A percentile compares a stretch with the other conserved stretches of the same genome.
These are phyloP conservation scores for Ophiostoma novo-ulmi DNA, from an alignment of 2,329 filamentous ascomycete species.

Conservation along the genomic window DNA sequence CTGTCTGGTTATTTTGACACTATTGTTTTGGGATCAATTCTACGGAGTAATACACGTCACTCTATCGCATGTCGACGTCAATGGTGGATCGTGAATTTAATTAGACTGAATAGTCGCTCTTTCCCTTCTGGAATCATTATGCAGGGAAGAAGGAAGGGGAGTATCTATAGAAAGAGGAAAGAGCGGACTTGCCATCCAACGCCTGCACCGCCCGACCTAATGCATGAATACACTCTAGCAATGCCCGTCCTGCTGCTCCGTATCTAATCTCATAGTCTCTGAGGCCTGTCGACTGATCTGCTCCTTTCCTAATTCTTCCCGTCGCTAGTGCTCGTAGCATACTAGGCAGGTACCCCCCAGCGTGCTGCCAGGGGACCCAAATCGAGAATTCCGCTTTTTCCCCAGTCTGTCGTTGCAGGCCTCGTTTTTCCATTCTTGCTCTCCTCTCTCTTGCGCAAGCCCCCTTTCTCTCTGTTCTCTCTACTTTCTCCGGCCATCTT, in stretches of 20 bases:
- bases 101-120: background rate
- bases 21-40: background rate
- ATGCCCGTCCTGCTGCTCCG: background rate
- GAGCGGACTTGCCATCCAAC: too few species aligned
- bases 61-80: background rate
- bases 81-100: background rate
- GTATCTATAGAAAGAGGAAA: too few species aligned
- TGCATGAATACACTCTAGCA: background rate
- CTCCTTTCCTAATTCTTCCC: background rate
- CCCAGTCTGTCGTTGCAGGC: slow-evolving; percentile 14
- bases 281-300: background rate
- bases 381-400: slow-evolving; percentile 13
- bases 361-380: slow-evolving; percentile 7
- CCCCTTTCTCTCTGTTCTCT: slow-evolving; percentile 2
- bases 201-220: too few species aligned
- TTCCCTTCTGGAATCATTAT: background rate
- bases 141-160: background rate
- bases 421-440: slow-evolving; percentile 2
- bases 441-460: slow-evolving; percentile 3
- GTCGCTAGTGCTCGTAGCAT: background rate
- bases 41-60: background rate
- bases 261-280: background rate
- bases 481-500: background rate
- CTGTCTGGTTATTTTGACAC: too few species aligned
- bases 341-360: background rate